Percentiles rank a stretch among this genome's conserved stretches.
Evolutionary conservation across 148 eudicot species (phyloP).

Genomic region (Simmondsia chinensis): DNA sequence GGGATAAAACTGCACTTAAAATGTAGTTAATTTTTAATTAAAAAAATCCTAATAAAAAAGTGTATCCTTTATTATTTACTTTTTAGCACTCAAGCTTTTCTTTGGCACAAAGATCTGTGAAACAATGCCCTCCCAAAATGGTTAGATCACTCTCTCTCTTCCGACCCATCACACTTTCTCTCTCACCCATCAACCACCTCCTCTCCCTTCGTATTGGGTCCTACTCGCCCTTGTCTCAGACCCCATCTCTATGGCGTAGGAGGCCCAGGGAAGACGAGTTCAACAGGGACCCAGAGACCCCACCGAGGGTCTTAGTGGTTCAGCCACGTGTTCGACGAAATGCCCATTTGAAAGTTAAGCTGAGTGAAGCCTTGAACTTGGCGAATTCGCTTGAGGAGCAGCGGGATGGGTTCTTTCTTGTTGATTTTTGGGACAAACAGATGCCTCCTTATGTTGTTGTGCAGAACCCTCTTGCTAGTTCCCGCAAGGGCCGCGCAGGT

Average conservation of each 20-base stretch:
- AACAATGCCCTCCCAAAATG: too few relatives aligned
- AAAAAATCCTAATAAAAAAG: too few relatives aligned
- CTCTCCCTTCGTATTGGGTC: slow-evolving; percentile 8
- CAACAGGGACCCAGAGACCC: slow-evolving; percentile 24
- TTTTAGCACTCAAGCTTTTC: too few relatives aligned
- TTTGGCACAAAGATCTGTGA: too few relatives aligned
- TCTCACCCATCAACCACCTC: slow-evolving; percentile 1
- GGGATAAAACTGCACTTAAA: too few relatives aligned
- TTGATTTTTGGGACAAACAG: slow-evolving; percentile 41
- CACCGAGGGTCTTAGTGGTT: slow-evolving; percentile 70
- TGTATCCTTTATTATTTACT: too few relatives aligned
- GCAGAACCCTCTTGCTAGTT: slow-evolving; percentile 57
- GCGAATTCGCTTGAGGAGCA: slow-evolving; percentile 88
- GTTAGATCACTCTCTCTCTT: slow-evolving; percentile 2
- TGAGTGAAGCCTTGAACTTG: slow-evolving; percentile 76
- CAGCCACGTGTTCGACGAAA: slow-evolving; percentile 70
- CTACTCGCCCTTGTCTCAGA: slow-evolving; percentile 20
- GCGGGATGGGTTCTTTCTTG: slow-evolving; percentile 51
- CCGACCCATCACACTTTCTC: too few relatives aligned
- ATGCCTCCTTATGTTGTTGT: slow-evolving; percentile 71
- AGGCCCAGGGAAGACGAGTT: slow-evolving; percentile 17
- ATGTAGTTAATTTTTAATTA: too few relatives aligned
- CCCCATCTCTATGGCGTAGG: slow-evolving; percentile 20
- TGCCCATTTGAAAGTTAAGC: slow-evolving; percentile 38
- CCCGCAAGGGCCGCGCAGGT: slow-evolving; percentile 62